Conservation (phyloP, 1,284 basidiomycete genomes). For the Malassezia dermatis region DNA sequence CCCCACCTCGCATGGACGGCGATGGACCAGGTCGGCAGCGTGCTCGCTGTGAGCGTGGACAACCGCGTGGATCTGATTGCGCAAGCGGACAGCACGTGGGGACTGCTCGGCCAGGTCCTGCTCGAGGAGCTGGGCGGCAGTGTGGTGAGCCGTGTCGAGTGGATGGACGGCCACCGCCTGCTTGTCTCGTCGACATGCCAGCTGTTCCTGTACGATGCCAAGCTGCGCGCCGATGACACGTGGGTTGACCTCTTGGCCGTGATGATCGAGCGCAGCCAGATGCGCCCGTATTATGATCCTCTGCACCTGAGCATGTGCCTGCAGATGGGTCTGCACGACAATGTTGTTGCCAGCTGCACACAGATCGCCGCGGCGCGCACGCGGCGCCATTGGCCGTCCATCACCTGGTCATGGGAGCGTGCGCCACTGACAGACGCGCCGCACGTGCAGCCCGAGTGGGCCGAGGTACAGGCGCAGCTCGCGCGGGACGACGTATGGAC, state of each 20-base stretch:
- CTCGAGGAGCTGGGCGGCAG: neutral
- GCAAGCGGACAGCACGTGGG: neutral
- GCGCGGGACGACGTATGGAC: neutral
- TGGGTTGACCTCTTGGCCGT: neutral
- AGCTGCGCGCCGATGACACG: neutral
- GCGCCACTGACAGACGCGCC: neutral
- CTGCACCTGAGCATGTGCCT: slow-evolving; percentile 1
- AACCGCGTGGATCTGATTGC: neutral
- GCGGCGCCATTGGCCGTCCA: neutral
- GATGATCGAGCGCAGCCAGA: neutral
- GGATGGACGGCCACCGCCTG: slow-evolving; percentile 8
- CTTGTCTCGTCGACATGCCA: slow-evolving; percentile 13
- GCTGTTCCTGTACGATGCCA: slow-evolving; percentile 11
- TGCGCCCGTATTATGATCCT: slow-evolving; percentile 6
- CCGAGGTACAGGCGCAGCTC: neutral
- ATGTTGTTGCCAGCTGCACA: neutral
- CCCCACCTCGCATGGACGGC: slow-evolving; percentile 3
- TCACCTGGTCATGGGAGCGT: neutral
- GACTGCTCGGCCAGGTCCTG: neutral
- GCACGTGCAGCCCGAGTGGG: neutral
- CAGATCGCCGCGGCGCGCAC: neutral
- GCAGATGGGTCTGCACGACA: slow-evolving; percentile 2
- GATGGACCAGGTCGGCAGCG: neutral
- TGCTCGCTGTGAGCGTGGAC: neutral
- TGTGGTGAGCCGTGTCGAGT: slow-evolving; percentile 1